Evolutionary conservation across 192 early-diverging fungal genomes (phyloP).

Genomic region (Funneliformis geosporum): DNA sequence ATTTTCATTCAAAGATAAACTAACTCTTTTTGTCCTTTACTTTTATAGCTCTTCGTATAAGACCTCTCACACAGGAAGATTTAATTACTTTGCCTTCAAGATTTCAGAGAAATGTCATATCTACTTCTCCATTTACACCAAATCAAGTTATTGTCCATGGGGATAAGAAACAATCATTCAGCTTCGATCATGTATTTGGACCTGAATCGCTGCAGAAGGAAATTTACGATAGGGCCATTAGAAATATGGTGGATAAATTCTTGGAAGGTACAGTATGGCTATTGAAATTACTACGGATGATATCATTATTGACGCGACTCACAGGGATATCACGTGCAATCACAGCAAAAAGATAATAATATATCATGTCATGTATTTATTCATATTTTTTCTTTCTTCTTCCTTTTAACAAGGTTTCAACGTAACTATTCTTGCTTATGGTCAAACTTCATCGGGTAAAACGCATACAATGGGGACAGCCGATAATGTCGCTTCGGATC

Average conservation of each 20-base stretch:
- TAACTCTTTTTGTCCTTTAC: neutral
- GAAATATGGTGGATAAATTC: slow-evolving; percentile 50
- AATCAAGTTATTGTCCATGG: slow-evolving; percentile 20
- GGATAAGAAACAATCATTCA: slow-evolving; percentile 45
- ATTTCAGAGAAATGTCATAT: slow-evolving; percentile 26
- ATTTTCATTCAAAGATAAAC: neutral
- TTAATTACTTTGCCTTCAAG: slow-evolving; percentile 20
- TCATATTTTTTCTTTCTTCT: slow-evolving; percentile 6
- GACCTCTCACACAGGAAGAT: slow-evolving; percentile 24
- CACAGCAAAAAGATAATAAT: neutral
- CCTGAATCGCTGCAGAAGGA: slow-evolving; percentile 55
- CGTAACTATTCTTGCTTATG: slow-evolving; percentile 91
- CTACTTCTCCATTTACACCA: neutral
- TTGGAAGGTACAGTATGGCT: slow-evolving; percentile 44
- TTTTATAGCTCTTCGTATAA: slow-evolving; percentile 21
- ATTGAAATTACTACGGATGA: neutral
- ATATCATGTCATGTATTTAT: slow-evolving; percentile 20
- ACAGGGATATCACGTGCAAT: no score
- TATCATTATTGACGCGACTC: neutral
- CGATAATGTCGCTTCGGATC: slow-evolving; percentile 33
- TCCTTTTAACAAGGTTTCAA: slow-evolving; percentile 72
- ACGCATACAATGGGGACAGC: slow-evolving; percentile 95
- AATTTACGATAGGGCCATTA: slow-evolving; percentile 55
- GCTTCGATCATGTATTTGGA: slow-evolving; percentile 73
- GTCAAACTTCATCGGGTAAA: slow-evolving; percentile 95